phyloP scores from a whole-genome alignment of 2,329 filamentous ascomycete genomes.

The Elsinoe fawcettii region DNA sequence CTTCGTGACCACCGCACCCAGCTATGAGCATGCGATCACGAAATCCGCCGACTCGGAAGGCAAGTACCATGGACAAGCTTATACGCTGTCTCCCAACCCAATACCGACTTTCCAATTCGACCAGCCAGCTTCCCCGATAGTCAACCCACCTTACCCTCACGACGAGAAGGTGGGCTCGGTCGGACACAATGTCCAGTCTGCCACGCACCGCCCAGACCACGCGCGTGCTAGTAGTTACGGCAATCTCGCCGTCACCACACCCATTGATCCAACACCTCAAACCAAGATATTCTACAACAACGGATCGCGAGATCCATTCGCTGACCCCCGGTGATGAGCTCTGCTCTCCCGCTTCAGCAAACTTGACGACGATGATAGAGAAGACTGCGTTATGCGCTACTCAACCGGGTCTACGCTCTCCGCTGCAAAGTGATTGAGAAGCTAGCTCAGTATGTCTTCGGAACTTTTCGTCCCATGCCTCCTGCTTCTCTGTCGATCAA shows the following conservation, averaged over 20 bases:
- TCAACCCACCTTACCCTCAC: conserved; percentile 24
- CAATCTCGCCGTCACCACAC: conserved; percentile 37
- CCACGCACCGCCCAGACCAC: conserved; percentile 36
- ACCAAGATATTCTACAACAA: conserved; percentile 25
- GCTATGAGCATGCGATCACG: conserved; percentile 30
- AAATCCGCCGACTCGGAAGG: conserved; percentile 34
- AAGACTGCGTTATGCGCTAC: conserved; percentile 16
- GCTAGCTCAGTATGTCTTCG: conserved; percentile 22
- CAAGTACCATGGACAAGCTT: conserved; percentile 37
- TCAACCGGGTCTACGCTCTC: conserved; percentile 10
- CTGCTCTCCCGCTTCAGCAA: conserved; percentile 26
- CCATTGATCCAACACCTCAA: conserved; percentile 31
- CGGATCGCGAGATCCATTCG: conserved; percentile 33
- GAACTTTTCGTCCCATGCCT: conserved; percentile 32
- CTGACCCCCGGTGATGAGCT: conserved; percentile 33
- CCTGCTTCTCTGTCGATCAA: conserved; percentile 36
- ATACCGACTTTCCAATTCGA: conserved; percentile 35
- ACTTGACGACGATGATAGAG: conserved; percentile 2
- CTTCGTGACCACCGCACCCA: conserved; percentile 29
- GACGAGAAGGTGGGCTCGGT: conserved; percentile 39
- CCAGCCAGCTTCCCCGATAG: conserved; percentile 25
- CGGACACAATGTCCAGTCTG: conserved; percentile 35
- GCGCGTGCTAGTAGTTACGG: conserved; percentile 40
- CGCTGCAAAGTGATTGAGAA: conserved; percentile 12
- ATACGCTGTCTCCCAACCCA: conserved; percentile 38